Conservation (phyloP, 140 eudicot genomes). For the Senecio squalidus region DNA sequence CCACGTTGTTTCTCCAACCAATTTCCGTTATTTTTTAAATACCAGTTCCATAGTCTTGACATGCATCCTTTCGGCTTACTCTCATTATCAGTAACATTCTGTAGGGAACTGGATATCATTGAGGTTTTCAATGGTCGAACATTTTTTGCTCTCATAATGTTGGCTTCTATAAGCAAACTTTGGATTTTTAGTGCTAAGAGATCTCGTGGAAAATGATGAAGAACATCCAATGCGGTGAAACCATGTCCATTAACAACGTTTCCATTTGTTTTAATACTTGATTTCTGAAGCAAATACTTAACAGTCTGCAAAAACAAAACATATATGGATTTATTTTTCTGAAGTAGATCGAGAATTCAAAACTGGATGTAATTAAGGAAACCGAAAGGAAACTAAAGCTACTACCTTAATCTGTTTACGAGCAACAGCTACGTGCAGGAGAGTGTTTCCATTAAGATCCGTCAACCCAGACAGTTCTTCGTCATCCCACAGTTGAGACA, state of each 20-base stretch:
- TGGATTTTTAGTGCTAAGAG: slow-evolving; percentile 10
- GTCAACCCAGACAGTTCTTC: slow-evolving; percentile 22
- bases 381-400: not conserved
- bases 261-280: slow-evolving; percentile 20
- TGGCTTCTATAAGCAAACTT: slow-evolving; percentile 13
- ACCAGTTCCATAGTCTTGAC: slow-evolving; percentile 24
- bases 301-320: too few relatives aligned
- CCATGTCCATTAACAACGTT: slow-evolving; percentile 19
- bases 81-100: not conserved
- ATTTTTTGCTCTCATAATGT: slow-evolving; percentile 4
- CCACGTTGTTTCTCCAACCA: slow-evolving; percentile 38
- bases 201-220: slow-evolving; percentile 19
- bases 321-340: too few relatives aligned
- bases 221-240: slow-evolving; percentile 22
- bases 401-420: too few relatives aligned
- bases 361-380: too few relatives aligned
- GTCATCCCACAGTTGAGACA: slow-evolving; percentile 12
- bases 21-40: slow-evolving; percentile 4
- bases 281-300: too few relatives aligned
- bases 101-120: not conserved
- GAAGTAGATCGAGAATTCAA: too few relatives aligned
- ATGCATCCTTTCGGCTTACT: slow-evolving; percentile 6
- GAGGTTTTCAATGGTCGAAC: not conserved
- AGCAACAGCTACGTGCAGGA: too few relatives aligned
- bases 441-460: slow-evolving; percentile 27